Base-by-base conservation (phyloP, 78 protist species). In the Dictyostelium brefeldianum region DNA sequence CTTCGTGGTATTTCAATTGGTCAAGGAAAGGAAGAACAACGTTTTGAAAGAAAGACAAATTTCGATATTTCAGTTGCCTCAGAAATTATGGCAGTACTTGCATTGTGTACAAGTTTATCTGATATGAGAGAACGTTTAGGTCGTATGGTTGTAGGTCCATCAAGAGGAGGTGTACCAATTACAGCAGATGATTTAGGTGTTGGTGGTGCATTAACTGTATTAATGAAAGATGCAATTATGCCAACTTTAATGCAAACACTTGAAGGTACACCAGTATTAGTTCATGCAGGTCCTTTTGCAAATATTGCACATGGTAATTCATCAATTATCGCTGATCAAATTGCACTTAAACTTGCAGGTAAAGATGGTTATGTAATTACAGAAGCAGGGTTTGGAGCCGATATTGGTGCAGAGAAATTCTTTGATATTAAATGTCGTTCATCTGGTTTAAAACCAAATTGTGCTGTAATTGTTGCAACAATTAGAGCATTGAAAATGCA, bases 201-300 rank as follows among this genome's bases (percentile, higher is more conserved):
- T 17, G 96, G 98, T 5, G 99, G 99, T 25, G 99, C 99, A 3
- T 46, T 97, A 59, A 73, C 98, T 7, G 97, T 98, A 0, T 90
- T 98, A 10, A 91, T 98, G 97, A 95, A 85, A 73, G 99, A 99
- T 46, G 96, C 99, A 25, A 96, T 99, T 92, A 77, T 78, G 90
- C 99, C 99, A 64, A 99, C 91, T 27, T 96, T 98, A 59, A 99
- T 99, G 99, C 99, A 98, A 70, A 78, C 97, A 12, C 94, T 94
- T 22, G 94, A 94, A 51, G 97, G 97, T 25, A 97, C 98, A 25
- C 99, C 98, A 22, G 98, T 97, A 6, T 41, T 99, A 3, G 99
- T 99, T 36, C 99, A 99, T 81, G 98, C 99, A 15, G 99, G 99
- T 53, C 99, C 99, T 48, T 99, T 99, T 54, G 99, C 99, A 36